These are phyloP conservation scores for Termitomyces sp. DNA, from an alignment of 768 basidiomycete species.

Conservation along the genomic window DNA sequence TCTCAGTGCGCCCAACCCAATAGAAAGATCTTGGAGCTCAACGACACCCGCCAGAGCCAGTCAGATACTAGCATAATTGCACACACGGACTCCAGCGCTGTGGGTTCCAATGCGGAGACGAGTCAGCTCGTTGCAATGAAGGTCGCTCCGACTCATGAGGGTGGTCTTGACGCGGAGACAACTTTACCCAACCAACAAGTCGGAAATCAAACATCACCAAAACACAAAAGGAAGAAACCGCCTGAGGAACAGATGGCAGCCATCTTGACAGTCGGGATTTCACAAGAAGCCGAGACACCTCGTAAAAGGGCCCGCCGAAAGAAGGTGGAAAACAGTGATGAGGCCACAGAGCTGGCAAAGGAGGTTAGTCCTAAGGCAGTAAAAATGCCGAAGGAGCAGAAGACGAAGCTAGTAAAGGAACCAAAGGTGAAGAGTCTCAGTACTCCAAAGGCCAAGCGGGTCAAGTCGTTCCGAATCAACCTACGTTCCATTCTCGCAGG, in stretches of 20 bases:
- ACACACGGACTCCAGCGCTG: not conserved
- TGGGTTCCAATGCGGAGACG: not conserved
- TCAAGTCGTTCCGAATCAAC: not conserved
- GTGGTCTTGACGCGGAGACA: not conserved
- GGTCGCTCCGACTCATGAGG: not conserved
- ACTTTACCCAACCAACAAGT: not conserved
- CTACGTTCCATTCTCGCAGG: not conserved
- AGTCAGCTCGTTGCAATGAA: not conserved
- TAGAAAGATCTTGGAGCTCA: not conserved
- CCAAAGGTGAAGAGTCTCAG: not conserved
- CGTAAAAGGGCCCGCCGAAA: slow-evolving; percentile 1
- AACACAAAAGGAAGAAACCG: slow-evolving; percentile 2
- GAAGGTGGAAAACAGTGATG: not conserved
- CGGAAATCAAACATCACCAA: not conserved
- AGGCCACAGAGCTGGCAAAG: not conserved
- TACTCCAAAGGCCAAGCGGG: not conserved
- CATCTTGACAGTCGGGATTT: not conserved
- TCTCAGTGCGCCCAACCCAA: not conserved
- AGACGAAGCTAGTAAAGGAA: not conserved
- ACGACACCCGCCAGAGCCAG: not conserved
- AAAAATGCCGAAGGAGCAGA: slow-evolving; percentile 3
- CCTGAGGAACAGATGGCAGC: not conserved
- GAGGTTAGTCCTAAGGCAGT: not conserved
- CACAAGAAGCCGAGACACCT: not conserved
- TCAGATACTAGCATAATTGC: not conserved